Evolutionary conservation across 2,329 filamentous ascomycete species (phyloP), one percentile per base, ranked within the genome.

Genomic region (Stenocarpella maydis): DNA sequence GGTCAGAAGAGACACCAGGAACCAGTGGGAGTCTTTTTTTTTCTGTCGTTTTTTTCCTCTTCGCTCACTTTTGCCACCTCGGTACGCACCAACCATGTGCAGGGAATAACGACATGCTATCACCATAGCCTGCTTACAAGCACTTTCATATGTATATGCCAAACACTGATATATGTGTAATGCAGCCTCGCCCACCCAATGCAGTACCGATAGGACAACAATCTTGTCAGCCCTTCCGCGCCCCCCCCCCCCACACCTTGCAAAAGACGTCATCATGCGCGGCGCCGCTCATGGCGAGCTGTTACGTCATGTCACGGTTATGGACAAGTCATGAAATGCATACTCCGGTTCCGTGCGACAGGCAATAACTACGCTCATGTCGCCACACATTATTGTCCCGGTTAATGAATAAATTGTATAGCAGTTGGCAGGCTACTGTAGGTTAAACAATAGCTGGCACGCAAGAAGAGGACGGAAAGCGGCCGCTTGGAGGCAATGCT

Each of bases 231-330:
- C 41, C 54, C 6, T 19, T 15, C 9, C 24, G 8, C 14, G 34
- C 28, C n/a, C n/a, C n/a, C n/a, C n/a, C n/a, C n/a, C n/a, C n/a
- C n/a, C n/a, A n/a, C n/a, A n/a, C n/a, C n/a, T n/a, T n/a, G n/a
- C n/a, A n/a, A n/a, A 34, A 28, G 14, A 37, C 43, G 58, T 63
- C 58, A 63, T 63, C n/a, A 63, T 49, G 43, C 58, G 37, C n/a
- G 43, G 39, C 4, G 15, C 41, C 41, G 26, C 41, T 61, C 41
- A 47, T 34, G 58, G 41, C 58, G 41, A 34, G 5, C 28, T 6
- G 12, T 47, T 61, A 61, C 58, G 58, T 63, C 58, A 63, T 63
- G 6, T 37, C n/a, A 7, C 15, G 6, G 9, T 12, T 24, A 17
- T 26, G 43, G 19, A 19, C 58, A 43, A 63, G 17, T 47, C 43